Evolutionary conservation across 2,329 filamentous ascomycete genomes (phyloP).

Genomic region (Aureobasidium sp.): DNA sequence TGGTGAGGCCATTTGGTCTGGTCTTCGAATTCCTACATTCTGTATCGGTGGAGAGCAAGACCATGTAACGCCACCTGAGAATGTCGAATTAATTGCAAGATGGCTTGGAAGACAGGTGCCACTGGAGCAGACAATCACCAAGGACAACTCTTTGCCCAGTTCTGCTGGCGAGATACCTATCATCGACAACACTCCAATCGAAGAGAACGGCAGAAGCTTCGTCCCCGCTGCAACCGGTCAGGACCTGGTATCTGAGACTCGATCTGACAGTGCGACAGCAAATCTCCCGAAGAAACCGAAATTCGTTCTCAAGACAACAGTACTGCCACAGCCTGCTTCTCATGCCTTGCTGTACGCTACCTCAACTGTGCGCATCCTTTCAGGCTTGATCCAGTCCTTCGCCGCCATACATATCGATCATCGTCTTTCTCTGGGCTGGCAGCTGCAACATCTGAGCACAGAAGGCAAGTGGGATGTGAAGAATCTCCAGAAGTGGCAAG

Average conservation of each 20-base stretch:
- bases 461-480: slow-evolving; percentile 98
- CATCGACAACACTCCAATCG: slow-evolving; percentile 1
- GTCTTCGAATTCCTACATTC: slow-evolving; percentile 64
- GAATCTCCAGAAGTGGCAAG: slow-evolving; percentile 86
- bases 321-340: slow-evolving; percentile 68
- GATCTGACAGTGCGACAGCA: slow-evolving; percentile 21
- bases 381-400: slow-evolving; percentile 77
- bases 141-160: slow-evolving; percentile 24
- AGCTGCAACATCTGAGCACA: slow-evolving; percentile 77
- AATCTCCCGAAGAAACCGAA: slow-evolving; percentile 32
- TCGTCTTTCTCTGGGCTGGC: slow-evolving; percentile 78
- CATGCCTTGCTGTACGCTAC: slow-evolving; percentile 81
- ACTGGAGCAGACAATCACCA: not conserved
- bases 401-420: slow-evolving; percentile 65
- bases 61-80: slow-evolving; percentile 60
- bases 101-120: slow-evolving; percentile 23
- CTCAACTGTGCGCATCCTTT: slow-evolving; percentile 63
- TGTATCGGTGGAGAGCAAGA: slow-evolving; percentile 74
- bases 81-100: slow-evolving; percentile 59
- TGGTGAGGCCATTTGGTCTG: slow-evolving; percentile 61
- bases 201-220: not conserved
- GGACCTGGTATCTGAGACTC: not conserved
- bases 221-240: not conserved
- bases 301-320: slow-evolving; percentile 54
- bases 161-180: slow-evolving; percentile 24